Evolutionary conservation across 106 monocot species (phyloP).

Genomic region (Dendrobium officinale): DNA sequence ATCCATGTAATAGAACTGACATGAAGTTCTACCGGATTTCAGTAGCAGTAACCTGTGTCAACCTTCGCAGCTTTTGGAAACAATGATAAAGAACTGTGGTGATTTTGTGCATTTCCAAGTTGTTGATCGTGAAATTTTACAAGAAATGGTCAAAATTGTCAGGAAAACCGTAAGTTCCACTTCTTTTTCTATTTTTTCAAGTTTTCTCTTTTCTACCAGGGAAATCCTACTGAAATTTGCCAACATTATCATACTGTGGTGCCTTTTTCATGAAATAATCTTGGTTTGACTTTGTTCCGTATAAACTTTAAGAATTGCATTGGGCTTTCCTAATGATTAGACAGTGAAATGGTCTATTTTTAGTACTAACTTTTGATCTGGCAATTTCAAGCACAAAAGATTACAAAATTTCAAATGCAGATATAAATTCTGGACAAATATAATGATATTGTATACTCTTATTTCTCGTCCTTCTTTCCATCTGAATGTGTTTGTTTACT

Average conservation of each 20-base stretch:
- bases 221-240: neutral
- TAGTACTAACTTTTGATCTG: too few relatives aligned
- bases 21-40: neutral
- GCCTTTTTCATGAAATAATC: neutral
- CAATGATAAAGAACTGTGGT: conserved; percentile 97
- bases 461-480: neutral
- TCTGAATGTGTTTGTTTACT: neutral
- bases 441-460: too few relatives aligned
- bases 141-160: conserved; percentile 90
- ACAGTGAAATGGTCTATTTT: too few relatives aligned
- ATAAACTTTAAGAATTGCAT: neutral
- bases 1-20: neutral
- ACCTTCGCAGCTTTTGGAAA: conserved; percentile 68
- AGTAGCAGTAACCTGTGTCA: conserved; percentile 7
- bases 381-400: too few relatives aligned
- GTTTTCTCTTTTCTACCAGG: neutral
- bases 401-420: too few relatives aligned
- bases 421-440: too few relatives aligned
- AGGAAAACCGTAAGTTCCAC: conserved; percentile 59
- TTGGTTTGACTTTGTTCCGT: neutral
- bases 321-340: neutral
- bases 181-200: neutral
- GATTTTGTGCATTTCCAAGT: conserved; percentile 92
- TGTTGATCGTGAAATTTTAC: conserved; percentile 75
- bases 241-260: neutral